Conservation (phyloP, 192 early-diverging fungal species). For the Geranomyces variabilis region DNA sequence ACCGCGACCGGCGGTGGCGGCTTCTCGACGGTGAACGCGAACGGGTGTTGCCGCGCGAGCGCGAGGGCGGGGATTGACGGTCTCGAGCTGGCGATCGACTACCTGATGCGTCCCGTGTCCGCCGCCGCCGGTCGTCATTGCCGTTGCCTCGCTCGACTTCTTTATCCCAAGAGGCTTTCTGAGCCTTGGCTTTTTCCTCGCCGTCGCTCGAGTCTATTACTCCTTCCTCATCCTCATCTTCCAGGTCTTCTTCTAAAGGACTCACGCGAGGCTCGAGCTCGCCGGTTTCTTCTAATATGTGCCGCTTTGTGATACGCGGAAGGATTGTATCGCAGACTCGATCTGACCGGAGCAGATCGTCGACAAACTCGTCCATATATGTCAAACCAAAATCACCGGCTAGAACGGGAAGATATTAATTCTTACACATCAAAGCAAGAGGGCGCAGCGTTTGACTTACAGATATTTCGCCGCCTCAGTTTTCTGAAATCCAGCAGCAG, state of each 20-base stretch:
- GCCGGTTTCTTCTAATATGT: slow-evolving; percentile 82
- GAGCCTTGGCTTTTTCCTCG: not conserved
- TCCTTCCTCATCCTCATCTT: slow-evolving; percentile 31
- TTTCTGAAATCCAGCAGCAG: slow-evolving; percentile 87
- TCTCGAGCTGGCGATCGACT: slow-evolving; percentile 5
- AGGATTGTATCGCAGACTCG: slow-evolving; percentile 89
- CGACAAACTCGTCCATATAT: slow-evolving; percentile 90
- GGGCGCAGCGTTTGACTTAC: no score
- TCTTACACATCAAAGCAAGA: slow-evolving; percentile 4
- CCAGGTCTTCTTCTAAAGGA: slow-evolving; percentile 70
- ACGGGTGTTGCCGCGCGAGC: no score
- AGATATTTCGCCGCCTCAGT: slow-evolving; percentile 63
- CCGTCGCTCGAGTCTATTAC: not conserved
- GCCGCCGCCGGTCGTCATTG: slow-evolving; percentile 15
- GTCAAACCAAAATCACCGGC: slow-evolving; percentile 59
- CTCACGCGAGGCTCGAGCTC: slow-evolving; percentile 80
- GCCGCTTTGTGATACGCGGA: slow-evolving; percentile 77
- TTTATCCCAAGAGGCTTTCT: slow-evolving; percentile 12
- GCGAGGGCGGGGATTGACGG: no score
- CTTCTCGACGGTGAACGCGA: no score
- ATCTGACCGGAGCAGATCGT: slow-evolving; percentile 76
- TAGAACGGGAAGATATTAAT: slow-evolving; percentile 6
- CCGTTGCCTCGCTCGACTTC: slow-evolving; percentile 5
- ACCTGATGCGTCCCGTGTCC: not conserved
- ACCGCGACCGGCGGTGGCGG: no score